Evolutionary conservation across 2,329 filamentous ascomycete species (phyloP).

Genomic region (Epichloe elymi): DNA sequence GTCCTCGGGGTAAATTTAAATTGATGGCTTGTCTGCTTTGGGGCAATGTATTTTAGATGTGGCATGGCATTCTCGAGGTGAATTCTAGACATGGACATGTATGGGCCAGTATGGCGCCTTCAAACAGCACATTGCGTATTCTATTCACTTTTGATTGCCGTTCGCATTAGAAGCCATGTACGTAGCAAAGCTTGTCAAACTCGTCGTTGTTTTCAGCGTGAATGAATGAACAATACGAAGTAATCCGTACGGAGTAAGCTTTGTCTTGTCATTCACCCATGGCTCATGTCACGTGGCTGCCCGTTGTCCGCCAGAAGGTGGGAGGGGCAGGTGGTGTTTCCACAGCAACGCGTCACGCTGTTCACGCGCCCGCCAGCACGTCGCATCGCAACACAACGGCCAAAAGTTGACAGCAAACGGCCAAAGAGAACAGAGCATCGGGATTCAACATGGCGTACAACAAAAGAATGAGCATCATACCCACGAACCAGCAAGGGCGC

Average conservation of each 20-base stretch:
- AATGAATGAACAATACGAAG: no score
- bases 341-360: conserved; percentile 6
- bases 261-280: no score
- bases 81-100: no score
- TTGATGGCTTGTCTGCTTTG: not conserved
- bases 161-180: no score
- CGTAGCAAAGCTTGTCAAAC: no score
- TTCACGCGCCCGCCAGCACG: not conserved
- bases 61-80: not conserved
- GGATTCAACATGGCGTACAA: conserved; percentile 41
- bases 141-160: no score
- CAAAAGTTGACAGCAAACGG: not conserved
- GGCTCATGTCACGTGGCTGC: not conserved
- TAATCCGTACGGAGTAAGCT: no score
- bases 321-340: conserved; percentile 1
- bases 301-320: not conserved
- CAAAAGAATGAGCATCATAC: conserved; percentile 47
- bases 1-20: no score
- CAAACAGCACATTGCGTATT: no score
- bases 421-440: not conserved
- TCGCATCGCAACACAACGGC: not conserved
- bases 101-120: no score
- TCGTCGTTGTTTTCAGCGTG: no score
- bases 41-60: not conserved
- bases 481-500: conserved; percentile 36